A percentile compares a stretch with the other conserved stretches of the same genome.
Evolutionary conservation across 139 green algal species (phyloP).

Genomic region (Coccomyxa sp.): DNA sequence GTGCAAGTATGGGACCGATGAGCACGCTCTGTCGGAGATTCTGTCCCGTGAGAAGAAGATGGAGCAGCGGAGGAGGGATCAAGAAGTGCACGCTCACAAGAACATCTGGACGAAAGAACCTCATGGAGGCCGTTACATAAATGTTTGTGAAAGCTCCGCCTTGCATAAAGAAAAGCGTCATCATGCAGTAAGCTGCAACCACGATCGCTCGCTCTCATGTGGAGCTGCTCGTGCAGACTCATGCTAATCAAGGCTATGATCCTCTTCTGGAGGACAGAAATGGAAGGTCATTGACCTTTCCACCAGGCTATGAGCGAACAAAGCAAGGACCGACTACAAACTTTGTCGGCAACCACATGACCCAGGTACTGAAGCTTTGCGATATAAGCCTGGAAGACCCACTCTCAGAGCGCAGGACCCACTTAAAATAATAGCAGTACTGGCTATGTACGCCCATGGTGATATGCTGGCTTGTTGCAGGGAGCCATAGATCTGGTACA

Average conservation of each 20-base stretch:
- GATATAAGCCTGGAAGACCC: background rate
- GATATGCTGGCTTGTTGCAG: constrained; percentile 6
- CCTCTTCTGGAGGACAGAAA: constrained; percentile 31
- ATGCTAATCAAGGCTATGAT: constrained; percentile 14
- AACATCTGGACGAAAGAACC: constrained; percentile 76
- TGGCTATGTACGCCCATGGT: background rate
- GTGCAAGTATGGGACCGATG: too few species aligned
- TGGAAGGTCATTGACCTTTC: constrained; percentile 24
- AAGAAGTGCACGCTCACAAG: constrained; percentile 46
- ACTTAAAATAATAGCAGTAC: background rate
- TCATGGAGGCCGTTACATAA: constrained; percentile 71
- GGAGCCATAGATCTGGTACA: constrained; percentile 78
- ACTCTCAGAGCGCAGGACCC: background rate
- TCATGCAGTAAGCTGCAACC: background rate
- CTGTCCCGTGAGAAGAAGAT: constrained; percentile 3
- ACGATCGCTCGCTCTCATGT: background rate
- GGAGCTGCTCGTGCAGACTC: background rate
- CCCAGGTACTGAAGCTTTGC: constrained; percentile 1
- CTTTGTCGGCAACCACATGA: constrained; percentile 87
- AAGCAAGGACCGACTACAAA: constrained; percentile 71
- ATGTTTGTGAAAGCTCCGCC: constrained; percentile 24
- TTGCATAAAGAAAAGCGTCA: background rate
- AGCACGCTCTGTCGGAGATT: too few species aligned
- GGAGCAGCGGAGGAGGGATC: constrained; percentile 22
- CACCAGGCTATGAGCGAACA: constrained; percentile 63